Evolutionary conservation across 2,329 filamentous ascomycete species (phyloP), one percentile per base, ranked within the genome.

Genomic region (Beauveria brongniartii): DNA sequence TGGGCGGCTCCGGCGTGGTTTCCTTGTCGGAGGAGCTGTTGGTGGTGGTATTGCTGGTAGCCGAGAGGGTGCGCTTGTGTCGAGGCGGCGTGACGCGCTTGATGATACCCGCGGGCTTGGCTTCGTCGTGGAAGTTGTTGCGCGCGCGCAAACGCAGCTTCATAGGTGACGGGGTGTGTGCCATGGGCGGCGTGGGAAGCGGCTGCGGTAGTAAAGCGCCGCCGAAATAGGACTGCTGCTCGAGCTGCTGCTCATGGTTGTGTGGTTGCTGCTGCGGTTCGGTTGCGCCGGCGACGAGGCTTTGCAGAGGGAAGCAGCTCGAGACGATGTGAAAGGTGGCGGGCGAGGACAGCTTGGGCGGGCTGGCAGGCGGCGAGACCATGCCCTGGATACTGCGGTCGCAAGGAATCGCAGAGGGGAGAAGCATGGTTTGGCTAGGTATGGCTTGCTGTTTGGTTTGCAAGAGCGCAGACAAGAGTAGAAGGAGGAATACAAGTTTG

Each of bases 261-360:
- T 41, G 30, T 47, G 12, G 12, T 20, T 51, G 34, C 16, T 50
- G 20, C 2, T 52, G 47, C 22, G 22, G 2, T 30, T 50, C 41
- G 34, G 30, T 14, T 26, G 40, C 14, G 4, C 75, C 66, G 28
- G 78, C 72, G 63, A 86, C 77, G 67, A 86, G 81, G 2, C 80
- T 80, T 68, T 87, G 84, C 0, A 87, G 78, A 5, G 80, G 82
- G 70, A 82, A 83, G 69, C 84, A 87, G 52, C 83, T 82, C 63
- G 75, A 78, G 71, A 84, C 80, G 68, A 87, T 78, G 72, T 81
- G 82, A 69, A 75, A 77, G 65, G 85, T 73, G 22, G 80, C 73
- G 8, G 71, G 74, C 24, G 78, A 70, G 44, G 77, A 78, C 51
- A 75, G 67, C 34, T 76, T 74, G 6, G 81, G 79, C 59, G 82